Evolutionary conservation across 2,329 filamentous ascomycete species (phyloP).

Genomic region (Furcasterigmium sp.): DNA sequence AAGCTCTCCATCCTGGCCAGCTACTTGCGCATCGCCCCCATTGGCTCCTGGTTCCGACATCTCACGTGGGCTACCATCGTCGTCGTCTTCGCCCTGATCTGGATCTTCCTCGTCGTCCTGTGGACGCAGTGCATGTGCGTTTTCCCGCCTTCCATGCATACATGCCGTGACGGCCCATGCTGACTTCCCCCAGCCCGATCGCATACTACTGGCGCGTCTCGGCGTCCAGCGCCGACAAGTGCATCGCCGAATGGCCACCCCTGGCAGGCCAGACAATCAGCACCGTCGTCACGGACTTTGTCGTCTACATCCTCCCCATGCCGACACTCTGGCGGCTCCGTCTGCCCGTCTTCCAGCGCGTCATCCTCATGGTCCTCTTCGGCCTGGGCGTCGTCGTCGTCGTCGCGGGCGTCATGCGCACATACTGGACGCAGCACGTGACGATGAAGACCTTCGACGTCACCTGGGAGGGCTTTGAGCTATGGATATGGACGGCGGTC

Average conservation of each 20-base stretch:
- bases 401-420: constrained; percentile 26
- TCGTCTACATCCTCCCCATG: constrained; percentile 30
- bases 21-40: constrained; percentile 32
- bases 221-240: constrained; percentile 11
- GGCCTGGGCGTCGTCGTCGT: constrained; percentile 30
- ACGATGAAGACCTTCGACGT: constrained; percentile 27
- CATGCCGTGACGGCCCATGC: not conserved
- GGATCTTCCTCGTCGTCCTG: constrained; percentile 26
- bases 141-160: too few species aligned
- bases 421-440: constrained; percentile 29
- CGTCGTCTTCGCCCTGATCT: constrained; percentile 20
- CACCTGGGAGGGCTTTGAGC: constrained; percentile 32
- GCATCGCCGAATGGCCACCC: constrained; percentile 21
- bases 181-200: constrained; percentile 8
- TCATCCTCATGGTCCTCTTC: constrained; percentile 30
- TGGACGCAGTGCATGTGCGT: constrained; percentile 31
- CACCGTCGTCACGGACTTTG: constrained; percentile 25
- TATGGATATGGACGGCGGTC: constrained; percentile 37
- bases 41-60: constrained; percentile 23
- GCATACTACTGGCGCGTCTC: constrained; percentile 22
- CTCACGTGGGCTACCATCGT: constrained; percentile 21
- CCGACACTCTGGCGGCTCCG: constrained; percentile 24
- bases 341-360: constrained; percentile 25
- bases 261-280: constrained; percentile 23
- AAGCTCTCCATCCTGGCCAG: constrained; percentile 34